Conservation (phyloP, 176 grass and related monocot genomes). For the Phoenix roebelenii region DNA sequence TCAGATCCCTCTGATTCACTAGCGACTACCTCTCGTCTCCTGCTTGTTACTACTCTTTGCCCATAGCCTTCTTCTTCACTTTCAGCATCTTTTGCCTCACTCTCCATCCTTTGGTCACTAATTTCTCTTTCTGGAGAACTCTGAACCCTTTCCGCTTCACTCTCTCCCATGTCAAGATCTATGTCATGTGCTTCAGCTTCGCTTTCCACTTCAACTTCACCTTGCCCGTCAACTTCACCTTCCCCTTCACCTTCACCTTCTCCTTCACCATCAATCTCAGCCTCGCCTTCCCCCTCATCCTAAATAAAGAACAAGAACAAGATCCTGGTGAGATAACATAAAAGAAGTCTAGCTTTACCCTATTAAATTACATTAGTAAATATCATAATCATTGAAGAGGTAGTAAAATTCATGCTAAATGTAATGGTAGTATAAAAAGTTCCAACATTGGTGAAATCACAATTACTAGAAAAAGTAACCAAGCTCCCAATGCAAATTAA, state of each 20-base stretch:
- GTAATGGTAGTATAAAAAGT: no score
- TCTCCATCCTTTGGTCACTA: conserved; percentile 49
- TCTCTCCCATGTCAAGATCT: conserved; percentile 53
- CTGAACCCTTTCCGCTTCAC: conserved; percentile 56
- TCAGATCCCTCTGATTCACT: conserved; percentile 86
- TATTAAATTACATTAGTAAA: no score
- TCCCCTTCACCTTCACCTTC: conserved; percentile 36
- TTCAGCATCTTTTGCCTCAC: conserved; percentile 43
- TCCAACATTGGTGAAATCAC: no score
- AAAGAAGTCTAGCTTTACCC: no score
- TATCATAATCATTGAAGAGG: no score
- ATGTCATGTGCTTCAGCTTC: conserved; percentile 63
- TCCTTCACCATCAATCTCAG: conserved; percentile 41
- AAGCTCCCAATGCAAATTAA: no score
- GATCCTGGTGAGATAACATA: no score
- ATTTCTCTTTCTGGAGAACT: conserved; percentile 71
- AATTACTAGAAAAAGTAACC: no score
- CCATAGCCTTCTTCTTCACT: conserved; percentile 79
- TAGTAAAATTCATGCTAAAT: no score
- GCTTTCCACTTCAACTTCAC: conserved; percentile 76
- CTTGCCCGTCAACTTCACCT: conserved; percentile 62
- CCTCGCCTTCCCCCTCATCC: conserved; percentile 27
- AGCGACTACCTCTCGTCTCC: conserved; percentile 69
- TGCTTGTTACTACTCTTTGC: conserved; percentile 60
- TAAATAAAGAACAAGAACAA: no score